These are phyloP conservation scores for Aspergillus hortae DNA, from an alignment of 2,329 filamentous ascomycete species.

Conservation along the genomic window DNA sequence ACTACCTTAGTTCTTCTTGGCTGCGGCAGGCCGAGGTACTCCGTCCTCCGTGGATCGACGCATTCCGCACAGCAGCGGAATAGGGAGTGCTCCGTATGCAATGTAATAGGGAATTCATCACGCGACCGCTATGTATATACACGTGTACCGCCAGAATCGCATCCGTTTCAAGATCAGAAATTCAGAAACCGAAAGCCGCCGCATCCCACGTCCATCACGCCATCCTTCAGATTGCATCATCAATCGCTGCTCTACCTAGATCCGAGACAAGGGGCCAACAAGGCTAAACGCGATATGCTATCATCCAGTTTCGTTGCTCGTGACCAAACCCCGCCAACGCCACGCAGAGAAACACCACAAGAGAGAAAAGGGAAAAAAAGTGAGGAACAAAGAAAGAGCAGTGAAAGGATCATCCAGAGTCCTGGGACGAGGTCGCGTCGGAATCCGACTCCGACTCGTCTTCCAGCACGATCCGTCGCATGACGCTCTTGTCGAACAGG, in stretches of 20 bases:
- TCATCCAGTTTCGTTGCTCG: neutral
- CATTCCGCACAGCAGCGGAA: too few relatives aligned
- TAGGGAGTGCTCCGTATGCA: too few relatives aligned
- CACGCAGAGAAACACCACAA: neutral
- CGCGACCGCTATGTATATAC: too few relatives aligned
- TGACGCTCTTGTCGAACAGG: slow-evolving; percentile 85
- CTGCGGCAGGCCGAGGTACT: neutral
- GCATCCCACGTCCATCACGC: too few relatives aligned
- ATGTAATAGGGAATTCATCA: too few relatives aligned
- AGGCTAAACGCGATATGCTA: neutral
- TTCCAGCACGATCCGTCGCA: slow-evolving; percentile 78
- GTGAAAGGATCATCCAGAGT: slow-evolving; percentile 12
- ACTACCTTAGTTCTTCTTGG: neutral
- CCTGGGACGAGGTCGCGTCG: slow-evolving; percentile 28
- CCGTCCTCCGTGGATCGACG: too few relatives aligned
- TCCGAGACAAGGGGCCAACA: neutral
- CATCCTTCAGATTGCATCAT: too few relatives aligned
- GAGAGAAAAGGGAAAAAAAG: neutral
- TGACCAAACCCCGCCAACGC: neutral
- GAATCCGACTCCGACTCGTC: slow-evolving; percentile 53
- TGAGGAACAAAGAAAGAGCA: slow-evolving; percentile 2
- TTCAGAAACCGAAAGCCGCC: too few relatives aligned
- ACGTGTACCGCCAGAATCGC: too few relatives aligned
- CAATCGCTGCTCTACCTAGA: too few relatives aligned
- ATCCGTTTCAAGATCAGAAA: too few relatives aligned